Conservation (phyloP, 2,329 filamentous ascomycete genomes). For the Fusarium poae region DNA sequence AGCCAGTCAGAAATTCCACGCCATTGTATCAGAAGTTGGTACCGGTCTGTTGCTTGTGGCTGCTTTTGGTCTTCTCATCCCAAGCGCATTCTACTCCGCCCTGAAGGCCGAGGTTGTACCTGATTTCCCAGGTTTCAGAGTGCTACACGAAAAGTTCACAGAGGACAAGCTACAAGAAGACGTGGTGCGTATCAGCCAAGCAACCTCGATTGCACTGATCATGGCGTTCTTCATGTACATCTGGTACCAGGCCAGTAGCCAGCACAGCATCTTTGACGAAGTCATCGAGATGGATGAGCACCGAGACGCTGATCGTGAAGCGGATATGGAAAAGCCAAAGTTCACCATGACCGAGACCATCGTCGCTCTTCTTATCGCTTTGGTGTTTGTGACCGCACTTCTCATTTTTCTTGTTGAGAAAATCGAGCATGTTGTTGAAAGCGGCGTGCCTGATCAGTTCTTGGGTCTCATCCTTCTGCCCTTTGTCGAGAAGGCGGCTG, state of each 20-base stretch:
- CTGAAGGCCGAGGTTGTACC: conserved; percentile 50
- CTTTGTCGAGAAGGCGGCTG: conserved; percentile 77
- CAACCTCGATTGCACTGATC: conserved; percentile 72
- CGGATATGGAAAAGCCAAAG: conserved; percentile 70
- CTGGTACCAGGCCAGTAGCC: conserved; percentile 73
- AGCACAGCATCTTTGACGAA: conserved; percentile 72
- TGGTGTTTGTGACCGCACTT: conserved; percentile 73
- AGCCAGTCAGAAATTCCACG: conserved; percentile 72
- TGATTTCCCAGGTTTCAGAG: conserved; percentile 38
- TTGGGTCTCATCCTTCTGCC: conserved; percentile 72
- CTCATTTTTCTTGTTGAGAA: conserved; percentile 75
- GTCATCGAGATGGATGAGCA: conserved; percentile 66
- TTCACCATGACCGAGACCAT: conserved; percentile 75
- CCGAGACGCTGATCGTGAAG: conserved; percentile 68
- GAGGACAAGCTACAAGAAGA: conserved; percentile 58
- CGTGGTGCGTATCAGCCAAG: conserved; percentile 71
- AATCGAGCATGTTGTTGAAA: conserved; percentile 65
- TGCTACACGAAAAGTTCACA: conserved; percentile 50
- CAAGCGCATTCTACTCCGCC: conserved; percentile 55
- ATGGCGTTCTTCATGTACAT: conserved; percentile 69
- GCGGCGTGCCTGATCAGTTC: conserved; percentile 52
- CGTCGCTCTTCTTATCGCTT: conserved; percentile 67
- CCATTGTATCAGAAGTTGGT: conserved; percentile 76
- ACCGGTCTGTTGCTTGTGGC: conserved; percentile 75
- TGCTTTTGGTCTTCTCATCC: conserved; percentile 54